Evolutionary conservation across 352 stramenopile genomes (phyloP).

Genomic region (Discostella stelligera): DNA sequence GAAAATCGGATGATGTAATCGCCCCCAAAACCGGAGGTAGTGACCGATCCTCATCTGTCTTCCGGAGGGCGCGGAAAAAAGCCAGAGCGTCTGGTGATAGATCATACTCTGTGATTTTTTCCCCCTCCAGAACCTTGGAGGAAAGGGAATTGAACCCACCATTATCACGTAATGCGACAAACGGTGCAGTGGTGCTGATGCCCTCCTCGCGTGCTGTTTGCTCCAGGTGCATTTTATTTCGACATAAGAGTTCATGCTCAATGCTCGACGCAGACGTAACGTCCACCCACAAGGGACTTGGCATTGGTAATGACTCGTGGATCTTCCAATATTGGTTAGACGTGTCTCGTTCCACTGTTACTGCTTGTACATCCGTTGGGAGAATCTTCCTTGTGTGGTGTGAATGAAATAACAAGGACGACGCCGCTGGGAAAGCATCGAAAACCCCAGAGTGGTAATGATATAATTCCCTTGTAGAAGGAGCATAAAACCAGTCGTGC

Average conservation of each 20-base stretch:
- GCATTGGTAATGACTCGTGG: neutral
- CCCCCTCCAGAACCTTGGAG: too few relatives aligned
- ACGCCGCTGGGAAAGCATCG: conserved; percentile 9
- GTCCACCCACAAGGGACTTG: neutral
- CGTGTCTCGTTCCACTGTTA: neutral
- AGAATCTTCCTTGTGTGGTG: conserved; percentile 35
- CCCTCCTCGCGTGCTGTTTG: neutral
- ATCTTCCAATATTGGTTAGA: too few relatives aligned
- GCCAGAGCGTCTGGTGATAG: too few relatives aligned
- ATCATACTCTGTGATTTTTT: too few relatives aligned
- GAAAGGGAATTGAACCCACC: too few relatives aligned
- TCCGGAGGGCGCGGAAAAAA: too few relatives aligned
- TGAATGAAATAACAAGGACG: neutral
- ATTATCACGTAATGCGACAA: too few relatives aligned
- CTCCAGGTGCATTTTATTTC: neutral
- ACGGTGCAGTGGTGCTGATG: too few relatives aligned
- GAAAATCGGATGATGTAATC: neutral
- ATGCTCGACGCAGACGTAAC: neutral
- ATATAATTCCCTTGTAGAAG: conserved; percentile 14
- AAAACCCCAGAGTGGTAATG: conserved; percentile 24
- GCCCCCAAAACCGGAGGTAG: too few relatives aligned
- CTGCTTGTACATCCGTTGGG: conserved; percentile 6
- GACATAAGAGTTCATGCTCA: neutral
- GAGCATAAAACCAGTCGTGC: conserved; percentile 25
- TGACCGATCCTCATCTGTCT: too few relatives aligned